Base-by-base conservation (phyloP, 2,329 filamentous ascomycete species). In the Aureobasidium sp. region DNA sequence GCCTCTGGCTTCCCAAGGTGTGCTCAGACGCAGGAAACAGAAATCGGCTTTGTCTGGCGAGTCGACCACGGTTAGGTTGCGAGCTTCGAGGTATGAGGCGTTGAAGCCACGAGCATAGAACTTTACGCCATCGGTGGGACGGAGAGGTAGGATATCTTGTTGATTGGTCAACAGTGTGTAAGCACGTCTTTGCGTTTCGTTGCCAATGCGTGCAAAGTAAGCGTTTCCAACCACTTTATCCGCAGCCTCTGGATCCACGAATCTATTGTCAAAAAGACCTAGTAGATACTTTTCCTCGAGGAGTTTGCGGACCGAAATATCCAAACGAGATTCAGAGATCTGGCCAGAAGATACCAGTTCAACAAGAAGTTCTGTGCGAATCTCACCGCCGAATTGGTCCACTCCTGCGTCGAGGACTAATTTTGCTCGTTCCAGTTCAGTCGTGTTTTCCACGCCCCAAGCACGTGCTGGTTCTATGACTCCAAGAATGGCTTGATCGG, bases 371-470 rank as follows among this genome's bases (percentile, higher is more conserved):
- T 58, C 54, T 1, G 54, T 58, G 2, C 42, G 11, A 1, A 58
- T 47, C 25, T 58, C 54, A 14, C 54, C 54, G 21, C 54, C 54
- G 42, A 58, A 58, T 30, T 58, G 54, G 21, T 58, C 54, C 14
- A 58, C 54, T 1, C 54, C n/a, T 21, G 54, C 42, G 13, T 58
- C 54, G n/a, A 58, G 41, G 30, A 58, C 42, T 10, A 58, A 5
- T 4, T 37, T 45, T 47, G 54, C 42, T 3, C 54, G 29, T 37
- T 58, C 41, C 2, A 47, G 21, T 10, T 58, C 54, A n/a, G 54
- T 58, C 5, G 54, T 58, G 42, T 58, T 58, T 47, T 58, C 54
- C 32, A 58, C 3, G n/a, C 42, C 54, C 54, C 54, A 58, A 13
- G 54, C 54, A 14, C 54, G 54, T 29, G 54, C 54, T 36, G 54